Conservation (phyloP, 768 basidiomycete species). For the Sarcodon aspratus region DNA sequence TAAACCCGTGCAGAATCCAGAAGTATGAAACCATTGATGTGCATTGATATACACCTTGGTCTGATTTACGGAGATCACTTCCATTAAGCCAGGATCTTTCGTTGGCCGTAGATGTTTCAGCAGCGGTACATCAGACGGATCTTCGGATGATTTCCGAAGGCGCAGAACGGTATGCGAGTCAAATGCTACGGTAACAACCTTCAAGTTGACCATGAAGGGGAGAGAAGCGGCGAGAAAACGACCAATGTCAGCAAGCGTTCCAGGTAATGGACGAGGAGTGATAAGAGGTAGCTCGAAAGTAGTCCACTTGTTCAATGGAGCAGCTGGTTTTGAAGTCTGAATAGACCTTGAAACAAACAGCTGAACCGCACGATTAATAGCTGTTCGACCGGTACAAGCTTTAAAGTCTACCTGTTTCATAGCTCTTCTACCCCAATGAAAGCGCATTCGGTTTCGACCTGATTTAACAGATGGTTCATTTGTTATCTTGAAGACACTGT, state of each 20-base stretch:
- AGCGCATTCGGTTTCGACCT: slow-evolving; percentile 7
- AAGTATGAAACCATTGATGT: not conserved
- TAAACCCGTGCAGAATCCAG: not conserved
- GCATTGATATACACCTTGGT: not conserved
- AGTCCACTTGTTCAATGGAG: slow-evolving; percentile 21
- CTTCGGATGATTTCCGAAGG: slow-evolving; percentile 34
- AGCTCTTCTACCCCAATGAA: not conserved
- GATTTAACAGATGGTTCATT: slow-evolving; percentile 17
- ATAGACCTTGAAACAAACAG: too few species aligned
- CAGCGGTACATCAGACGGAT: too few species aligned
- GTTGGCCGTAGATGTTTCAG: not conserved
- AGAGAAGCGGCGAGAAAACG: slow-evolving; percentile 35
- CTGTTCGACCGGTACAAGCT: too few species aligned
- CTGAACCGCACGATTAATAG: too few species aligned
- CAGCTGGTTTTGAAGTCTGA: too few species aligned
- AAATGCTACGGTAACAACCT: slow-evolving; percentile 49
- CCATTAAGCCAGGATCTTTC: not conserved
- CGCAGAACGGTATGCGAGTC: slow-evolving; percentile 64
- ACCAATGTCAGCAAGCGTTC: slow-evolving; percentile 29
- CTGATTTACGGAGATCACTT: not conserved
- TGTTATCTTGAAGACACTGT: slow-evolving; percentile 18
- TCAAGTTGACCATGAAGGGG: slow-evolving; percentile 34
- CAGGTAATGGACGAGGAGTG: slow-evolving; percentile 28
- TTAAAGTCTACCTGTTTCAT: too few species aligned
- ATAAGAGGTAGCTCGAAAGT: slow-evolving; percentile 36